Evolutionary conservation across 106 monocot species (phyloP).

Genomic region (Platanthera guangdongensis): DNA sequence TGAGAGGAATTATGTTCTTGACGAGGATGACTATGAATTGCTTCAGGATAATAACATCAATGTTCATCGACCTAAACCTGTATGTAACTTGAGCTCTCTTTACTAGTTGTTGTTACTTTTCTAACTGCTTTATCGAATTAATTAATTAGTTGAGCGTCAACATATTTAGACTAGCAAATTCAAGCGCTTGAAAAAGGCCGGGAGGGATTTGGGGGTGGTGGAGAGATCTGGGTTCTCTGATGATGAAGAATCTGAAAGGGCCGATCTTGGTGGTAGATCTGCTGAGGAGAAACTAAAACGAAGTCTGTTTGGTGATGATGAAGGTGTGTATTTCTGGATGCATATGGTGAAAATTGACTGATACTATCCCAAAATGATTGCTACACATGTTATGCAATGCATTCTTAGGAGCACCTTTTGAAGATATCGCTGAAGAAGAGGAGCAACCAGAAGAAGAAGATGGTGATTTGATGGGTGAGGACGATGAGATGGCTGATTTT

Average conservation of each 20-base stretch:
- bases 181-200: conserved; percentile 92
- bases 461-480: conserved; percentile 65
- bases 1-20: conserved; percentile 71
- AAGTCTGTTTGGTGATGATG: conserved; percentile 90
- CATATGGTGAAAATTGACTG: neutral
- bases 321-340: conserved; percentile 36
- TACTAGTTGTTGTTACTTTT: neutral
- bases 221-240: conserved; percentile 74
- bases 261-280: conserved; percentile 36
- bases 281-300: conserved; percentile 89
- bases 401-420: conserved; percentile 53
- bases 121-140: neutral
- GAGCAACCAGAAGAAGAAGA: conserved; percentile 79
- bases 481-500: conserved; percentile 97
- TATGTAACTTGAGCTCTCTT: conserved; percentile 13
- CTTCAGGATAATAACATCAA: conserved; percentile 90
- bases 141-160: conserved; percentile 1
- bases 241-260: conserved; percentile 66
- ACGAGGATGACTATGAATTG: conserved; percentile 96
- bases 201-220: conserved; percentile 39
- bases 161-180: conserved; percentile 59
- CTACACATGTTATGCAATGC: neutral
- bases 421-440: conserved; percentile 95
- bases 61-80: conserved; percentile 68
- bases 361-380: neutral